Evolutionary conservation across 2,329 filamentous ascomycete genomes (phyloP), one percentile per base, ranked within the genome.

Genomic region (Dothideomycetidae sp.): DNA sequence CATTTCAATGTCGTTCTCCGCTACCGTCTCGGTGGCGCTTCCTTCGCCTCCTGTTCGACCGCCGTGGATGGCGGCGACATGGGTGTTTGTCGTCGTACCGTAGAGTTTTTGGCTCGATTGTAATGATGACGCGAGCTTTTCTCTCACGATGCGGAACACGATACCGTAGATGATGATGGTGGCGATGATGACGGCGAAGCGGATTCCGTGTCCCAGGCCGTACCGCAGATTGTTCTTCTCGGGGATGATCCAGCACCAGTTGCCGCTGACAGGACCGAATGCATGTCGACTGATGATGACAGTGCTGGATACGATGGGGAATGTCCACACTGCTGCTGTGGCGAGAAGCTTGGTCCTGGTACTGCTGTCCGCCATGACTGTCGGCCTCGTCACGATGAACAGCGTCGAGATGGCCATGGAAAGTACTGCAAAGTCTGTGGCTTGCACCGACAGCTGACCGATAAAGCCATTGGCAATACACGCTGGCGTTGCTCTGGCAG

Each of bases 241-340:
- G 10, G 50, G 43, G 10, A 53, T 48, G 41, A 67, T 66, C 63
- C 63, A 67, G 47, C 63, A 66, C 63, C 63, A 67, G 40, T 66
- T 66, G 0, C 63, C 63, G 3, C 59, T 61, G 2, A 64, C 60
- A 18, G 58, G 58, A 3, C 50, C 55, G 37, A 57, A 53, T 9
- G 48, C 43, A 15, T 50, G 42, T 43, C 54, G 46, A n/a, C 32
- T 51, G 15, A 54, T 49, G 19, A 48, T 53, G 11, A 48, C 45
- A 48, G 23, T 41, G 51, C 58, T 55, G 1, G 61, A 63, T 10
- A 56, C 53, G 2, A 60, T 29, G 7, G 61, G 58, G 1, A 62
- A 44, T 3, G 63, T 42, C 62, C 62, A 66, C 5, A 60, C 56
- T 1, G 53, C 49, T 3, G 48, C 46, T 44, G 60, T 63, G 5